phyloP scores from a whole-genome alignment of 2,329 filamentous ascomycete species.

The Monosporascus sp. region DNA sequence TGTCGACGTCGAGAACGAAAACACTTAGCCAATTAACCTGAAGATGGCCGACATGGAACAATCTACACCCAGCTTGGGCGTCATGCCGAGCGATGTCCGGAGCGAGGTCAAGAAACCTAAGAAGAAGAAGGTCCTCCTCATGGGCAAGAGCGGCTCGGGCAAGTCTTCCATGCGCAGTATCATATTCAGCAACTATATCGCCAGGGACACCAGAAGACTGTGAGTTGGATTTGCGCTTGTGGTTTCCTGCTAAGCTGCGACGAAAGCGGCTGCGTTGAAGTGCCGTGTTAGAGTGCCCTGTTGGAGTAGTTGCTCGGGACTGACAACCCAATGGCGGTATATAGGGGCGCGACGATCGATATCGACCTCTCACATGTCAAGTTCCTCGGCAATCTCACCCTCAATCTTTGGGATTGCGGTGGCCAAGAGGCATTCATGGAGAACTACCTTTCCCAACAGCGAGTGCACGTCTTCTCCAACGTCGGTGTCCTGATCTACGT shows the following conservation, averaged over 20 bases:
- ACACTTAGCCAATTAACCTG: not conserved
- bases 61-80: conserved; percentile 18
- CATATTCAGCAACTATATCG: conserved; percentile 98
- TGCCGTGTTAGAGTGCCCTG: not conserved
- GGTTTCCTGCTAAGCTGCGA: no score
- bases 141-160: conserved; percentile 95
- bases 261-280: not conserved
- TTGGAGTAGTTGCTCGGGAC: no score
- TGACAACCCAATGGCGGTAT: not conserved
- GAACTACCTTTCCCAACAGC: conserved; percentile 93
- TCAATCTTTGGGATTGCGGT: conserved; percentile 98
- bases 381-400: conserved; percentile 93
- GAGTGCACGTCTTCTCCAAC: conserved; percentile 92
- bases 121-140: conserved; percentile 82
- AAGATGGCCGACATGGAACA: conserved; percentile 23
- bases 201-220: conserved; percentile 86
- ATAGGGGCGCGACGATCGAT: conserved; percentile 85
- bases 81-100: conserved; percentile 30
- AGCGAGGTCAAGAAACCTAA: conserved; percentile 61
- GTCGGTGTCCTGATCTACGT: conserved; percentile 98
- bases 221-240: conserved; percentile 27
- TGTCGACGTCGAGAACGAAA: not conserved
- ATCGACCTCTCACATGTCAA: conserved; percentile 98
- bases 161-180: conserved; percentile 99
- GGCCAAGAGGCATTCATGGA: conserved; percentile 99